Percentiles rank a stretch among this genome's conserved stretches.
Evolutionary conservation across 805 yeast species (phyloP).

Genomic region (Lipomyces lipofer): DNA sequence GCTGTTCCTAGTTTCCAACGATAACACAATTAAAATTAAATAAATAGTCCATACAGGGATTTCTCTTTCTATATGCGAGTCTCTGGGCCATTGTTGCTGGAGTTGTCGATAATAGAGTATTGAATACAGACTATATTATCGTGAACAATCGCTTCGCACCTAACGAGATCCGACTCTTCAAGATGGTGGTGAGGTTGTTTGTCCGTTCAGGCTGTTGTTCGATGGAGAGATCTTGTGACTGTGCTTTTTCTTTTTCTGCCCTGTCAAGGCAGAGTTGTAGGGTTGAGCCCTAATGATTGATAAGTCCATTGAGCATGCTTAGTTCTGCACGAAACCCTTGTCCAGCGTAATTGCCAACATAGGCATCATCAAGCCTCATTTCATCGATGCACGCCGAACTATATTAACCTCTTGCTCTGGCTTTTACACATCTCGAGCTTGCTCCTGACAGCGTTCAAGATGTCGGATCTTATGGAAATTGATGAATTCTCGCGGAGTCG

Average conservation of each 20-base stretch:
- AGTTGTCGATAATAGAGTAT: slow-evolving; percentile 10
- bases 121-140: too few species aligned
- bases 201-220: neutral
- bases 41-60: slow-evolving; percentile 81
- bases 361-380: too few species aligned
- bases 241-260: neutral
- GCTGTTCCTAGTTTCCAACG: neutral
- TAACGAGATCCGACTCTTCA: neutral
- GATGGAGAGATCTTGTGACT: slow-evolving; percentile 9
- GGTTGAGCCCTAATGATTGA: slow-evolving; percentile 14
- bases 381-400: too few species aligned
- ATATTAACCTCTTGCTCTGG: too few species aligned
- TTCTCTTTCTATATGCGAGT: slow-evolving; percentile 98
- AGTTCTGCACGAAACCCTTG: slow-evolving; percentile 4
- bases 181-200: neutral
- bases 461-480: slow-evolving; percentile 29
- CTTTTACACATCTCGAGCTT: neutral
- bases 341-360: neutral
- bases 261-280: slow-evolving; percentile 2
- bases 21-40: slow-evolving; percentile 32
- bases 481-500: slow-evolving; percentile 12
- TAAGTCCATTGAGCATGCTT: too few species aligned
- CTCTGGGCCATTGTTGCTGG: slow-evolving; percentile 88
- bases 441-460: slow-evolving; percentile 1
- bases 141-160: too few species aligned